These are phyloP conservation scores for Begonia loranthoides DNA, from an alignment of 306 rosid species.

Conservation along the genomic window DNA sequence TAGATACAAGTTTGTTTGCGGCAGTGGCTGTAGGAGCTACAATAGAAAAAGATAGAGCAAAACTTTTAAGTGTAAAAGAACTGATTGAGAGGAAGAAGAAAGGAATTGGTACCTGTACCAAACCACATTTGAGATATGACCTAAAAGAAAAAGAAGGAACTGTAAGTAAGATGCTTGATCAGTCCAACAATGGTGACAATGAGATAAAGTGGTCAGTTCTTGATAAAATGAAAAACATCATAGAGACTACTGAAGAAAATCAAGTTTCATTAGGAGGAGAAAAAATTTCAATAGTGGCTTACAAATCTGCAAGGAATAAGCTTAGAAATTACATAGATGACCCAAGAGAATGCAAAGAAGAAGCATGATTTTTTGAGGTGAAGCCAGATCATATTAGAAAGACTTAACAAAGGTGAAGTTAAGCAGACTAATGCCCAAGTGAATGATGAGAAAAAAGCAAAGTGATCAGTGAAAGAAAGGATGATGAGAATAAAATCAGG, in stretches of 20 bases:
- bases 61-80: constrained; percentile 42
- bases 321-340: constrained; percentile 26
- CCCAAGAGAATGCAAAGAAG: constrained; percentile 68
- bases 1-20: constrained; percentile 69
- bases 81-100: constrained; percentile 48
- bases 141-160: constrained; percentile 24
- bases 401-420: constrained; percentile 20
- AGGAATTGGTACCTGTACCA: constrained; percentile 23
- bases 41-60: constrained; percentile 43
- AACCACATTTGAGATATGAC: constrained; percentile 27
- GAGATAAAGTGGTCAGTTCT: constrained; percentile 16
- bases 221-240: no score
- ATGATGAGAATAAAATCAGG: constrained; percentile 20
- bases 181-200: constrained; percentile 20
- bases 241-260: no score
- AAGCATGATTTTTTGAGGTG: constrained; percentile 65
- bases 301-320: constrained; percentile 19
- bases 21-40: constrained; percentile 48
- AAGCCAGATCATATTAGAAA: constrained; percentile 44
- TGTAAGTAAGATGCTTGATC: constrained; percentile 16
- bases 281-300: no score
- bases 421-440: constrained; percentile 21
- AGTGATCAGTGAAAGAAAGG: constrained; percentile 16
- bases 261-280: no score
- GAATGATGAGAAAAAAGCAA: constrained; percentile 20